Percentiles rank a stretch among this genome's conserved stretches.
Evolutionary conservation across 805 yeast species (phyloP).

Genomic region (Kuraishia floccosa): DNA sequence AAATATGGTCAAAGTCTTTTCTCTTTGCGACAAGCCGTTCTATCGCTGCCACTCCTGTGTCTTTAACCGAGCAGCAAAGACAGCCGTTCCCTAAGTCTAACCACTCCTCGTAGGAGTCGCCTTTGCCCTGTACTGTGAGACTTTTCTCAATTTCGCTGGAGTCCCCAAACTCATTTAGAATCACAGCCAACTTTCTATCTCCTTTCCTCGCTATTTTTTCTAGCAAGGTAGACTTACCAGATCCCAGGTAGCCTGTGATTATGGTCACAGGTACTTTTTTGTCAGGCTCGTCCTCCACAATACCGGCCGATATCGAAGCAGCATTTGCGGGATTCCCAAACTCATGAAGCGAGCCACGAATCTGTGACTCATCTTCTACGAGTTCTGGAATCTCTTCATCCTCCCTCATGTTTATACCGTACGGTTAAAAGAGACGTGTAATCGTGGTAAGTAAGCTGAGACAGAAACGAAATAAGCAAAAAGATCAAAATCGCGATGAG

Average conservation of each 20-base stretch:
- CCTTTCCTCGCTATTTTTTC: slow-evolving; percentile 62
- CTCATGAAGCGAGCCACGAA: background rate
- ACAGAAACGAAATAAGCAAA: no score
- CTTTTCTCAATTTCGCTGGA: slow-evolving; percentile 84
- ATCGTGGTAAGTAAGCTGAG: no score
- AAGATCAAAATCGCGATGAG: no score
- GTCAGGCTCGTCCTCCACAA: slow-evolving; percentile 9
- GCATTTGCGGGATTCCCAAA: no score
- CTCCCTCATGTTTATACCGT: background rate
- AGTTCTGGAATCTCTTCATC: background rate
- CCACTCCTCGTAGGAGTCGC: slow-evolving; percentile 76
- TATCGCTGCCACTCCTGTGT: slow-evolving; percentile 88
- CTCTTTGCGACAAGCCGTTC: slow-evolving; percentile 72
- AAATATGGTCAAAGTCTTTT: slow-evolving; percentile 70
- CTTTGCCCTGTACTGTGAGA: slow-evolving; percentile 50
- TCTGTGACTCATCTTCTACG: background rate
- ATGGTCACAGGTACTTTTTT: slow-evolving; percentile 80
- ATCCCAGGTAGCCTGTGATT: slow-evolving; percentile 89
- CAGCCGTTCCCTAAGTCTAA: slow-evolving; percentile 95
- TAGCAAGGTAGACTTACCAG: slow-evolving; percentile 85
- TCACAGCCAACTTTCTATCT: slow-evolving; percentile 75
- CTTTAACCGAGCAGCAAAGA: slow-evolving; percentile 91
- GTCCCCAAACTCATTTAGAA: slow-evolving; percentile 87
- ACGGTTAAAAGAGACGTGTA: background rate
- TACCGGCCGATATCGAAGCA: no score